Evolutionary conservation across 192 early-diverging fungal genomes (phyloP), one percentile per base, ranked within the genome.

Genomic region (Linnemannia hyalina): DNA sequence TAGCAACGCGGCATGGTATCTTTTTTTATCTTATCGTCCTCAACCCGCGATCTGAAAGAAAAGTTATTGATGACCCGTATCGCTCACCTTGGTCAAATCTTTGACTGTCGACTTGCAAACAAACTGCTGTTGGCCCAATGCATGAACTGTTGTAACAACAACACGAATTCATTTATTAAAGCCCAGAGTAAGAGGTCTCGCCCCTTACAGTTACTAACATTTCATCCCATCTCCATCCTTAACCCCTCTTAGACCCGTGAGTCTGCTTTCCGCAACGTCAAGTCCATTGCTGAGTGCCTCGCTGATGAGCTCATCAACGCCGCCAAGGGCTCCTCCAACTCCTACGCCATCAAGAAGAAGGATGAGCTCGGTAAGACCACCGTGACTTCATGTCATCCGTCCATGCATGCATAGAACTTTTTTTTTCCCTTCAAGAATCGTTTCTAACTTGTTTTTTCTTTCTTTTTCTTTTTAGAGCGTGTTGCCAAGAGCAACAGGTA

Each of bases 271-370:
- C 96, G 97, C 89, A 99, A 99, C 95, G 94, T 97, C 93, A 99
- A 99, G 96, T 98, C 97, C 89, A 97, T 99, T 93, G 97, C 97
- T 82, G 98, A 99, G 92, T 99, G 98, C 93, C 95, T 99, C 76
- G 98, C 97, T 83, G 97, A 99, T 93, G 97, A 99, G 93, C 94
- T 99, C 84, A 99, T 99, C 93, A 99, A 99, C 93, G 98, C 98
- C 81, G 95, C 95, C 87, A 96, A 95, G 97, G 97, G 98, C 79
- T 98, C 97, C 74, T 97, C 98, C 90, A 99, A 99, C 95, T 98
- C 97, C 81, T 99, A 99, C 90, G 98, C 98, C 86, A 99, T 99
- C 96, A 99, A 99, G 95, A 99, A 98, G 97, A 99, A 99, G 96
- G 98, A 98, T 91, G 97, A 98, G 74, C 85, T 86, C 83, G 89